Evolutionary conservation across 2,329 filamentous ascomycete genomes (phyloP), one percentile per base, ranked within the genome.

Genomic region (Teratosphaeria viscida): DNA sequence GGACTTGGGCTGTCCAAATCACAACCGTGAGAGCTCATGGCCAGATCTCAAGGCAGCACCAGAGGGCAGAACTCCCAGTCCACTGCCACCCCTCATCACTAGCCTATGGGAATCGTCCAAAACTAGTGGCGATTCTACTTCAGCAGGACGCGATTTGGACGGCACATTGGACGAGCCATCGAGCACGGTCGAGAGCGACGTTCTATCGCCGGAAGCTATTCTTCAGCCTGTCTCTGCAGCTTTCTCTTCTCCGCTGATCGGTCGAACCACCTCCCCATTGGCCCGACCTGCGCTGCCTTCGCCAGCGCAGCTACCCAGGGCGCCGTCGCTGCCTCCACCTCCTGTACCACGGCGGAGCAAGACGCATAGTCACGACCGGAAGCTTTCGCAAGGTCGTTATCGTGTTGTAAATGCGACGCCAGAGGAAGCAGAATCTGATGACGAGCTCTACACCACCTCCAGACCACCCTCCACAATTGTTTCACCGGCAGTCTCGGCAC

Each of bases 371-470:
- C 54, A 14, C 34, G 37, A 7, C 8, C 35, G 32, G 16, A 26
- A 43, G 43, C n/a, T 19, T 19, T 43, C 54, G 32, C 54, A 14
- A 35, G 11, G 32, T 12, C 29, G 35, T 2, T 56, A 56, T 23
- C 29, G 23, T 14, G 37, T 56, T 5, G 34, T 35, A 14, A 56
- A 56, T 26, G 27, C 54, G 23, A 34, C 54, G 8, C 32, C 54
- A 14, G 23, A 35, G 14, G 19, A 32, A 32, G 54, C 34, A 55
- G 43, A 49, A 10, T 58, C 57, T 16, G 49, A 54, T 14, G 57
- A 58, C 52, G 57, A 58, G 35, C 52, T 58, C 8, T 58, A 55
- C 52, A 47, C 19, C 4, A 43, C 32, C n/a, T 58, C 57, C 11
- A 54, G 52, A 35, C 57, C 57, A 11, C 4, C 52, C 19, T 58